Conservation (phyloP, 306 rosid species). For the Inga leiocalycina region DNA sequence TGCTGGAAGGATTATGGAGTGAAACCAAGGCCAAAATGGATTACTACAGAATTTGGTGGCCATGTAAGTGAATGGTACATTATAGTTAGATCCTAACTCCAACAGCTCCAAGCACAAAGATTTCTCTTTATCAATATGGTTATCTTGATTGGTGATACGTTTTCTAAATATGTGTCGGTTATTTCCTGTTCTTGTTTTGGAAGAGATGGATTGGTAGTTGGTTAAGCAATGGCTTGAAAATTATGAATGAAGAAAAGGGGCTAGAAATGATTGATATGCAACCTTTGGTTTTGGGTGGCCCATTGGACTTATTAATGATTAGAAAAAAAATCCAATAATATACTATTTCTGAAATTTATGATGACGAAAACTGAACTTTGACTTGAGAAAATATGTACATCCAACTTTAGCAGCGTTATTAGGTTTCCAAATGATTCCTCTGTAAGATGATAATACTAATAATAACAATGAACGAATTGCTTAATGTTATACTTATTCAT, state of each 20-base stretch:
- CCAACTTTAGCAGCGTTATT: neutral
- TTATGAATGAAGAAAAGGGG: conserved; percentile 4
- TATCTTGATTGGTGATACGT: conserved; percentile 6
- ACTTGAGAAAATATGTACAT: neutral
- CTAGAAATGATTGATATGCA: neutral
- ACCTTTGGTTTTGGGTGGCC: neutral
- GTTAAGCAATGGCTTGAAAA: conserved; percentile 9
- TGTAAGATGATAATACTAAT: neutral
- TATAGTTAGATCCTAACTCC: conserved; percentile 27
- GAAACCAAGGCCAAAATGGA: conserved; percentile 74
- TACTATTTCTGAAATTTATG: conserved; percentile 7
- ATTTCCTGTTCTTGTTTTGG: conserved; percentile 8
- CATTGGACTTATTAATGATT: neutral
- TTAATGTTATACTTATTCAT: neutral
- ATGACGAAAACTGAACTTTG: neutral
- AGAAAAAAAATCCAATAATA: conserved; percentile 1
- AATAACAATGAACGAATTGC: neutral
- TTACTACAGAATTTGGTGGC: conserved; percentile 79
- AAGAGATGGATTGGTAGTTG: conserved; percentile 3
- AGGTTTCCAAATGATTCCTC: neutral
- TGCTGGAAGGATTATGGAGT: conserved; percentile 54
- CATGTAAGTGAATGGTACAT: conserved; percentile 55
- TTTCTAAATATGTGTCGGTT: neutral
- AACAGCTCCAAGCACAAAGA: neutral
- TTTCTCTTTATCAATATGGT: neutral